These are phyloP conservation scores for Dryas octopetala DNA, from an alignment of 306 rosid species.

Conservation along the genomic window DNA sequence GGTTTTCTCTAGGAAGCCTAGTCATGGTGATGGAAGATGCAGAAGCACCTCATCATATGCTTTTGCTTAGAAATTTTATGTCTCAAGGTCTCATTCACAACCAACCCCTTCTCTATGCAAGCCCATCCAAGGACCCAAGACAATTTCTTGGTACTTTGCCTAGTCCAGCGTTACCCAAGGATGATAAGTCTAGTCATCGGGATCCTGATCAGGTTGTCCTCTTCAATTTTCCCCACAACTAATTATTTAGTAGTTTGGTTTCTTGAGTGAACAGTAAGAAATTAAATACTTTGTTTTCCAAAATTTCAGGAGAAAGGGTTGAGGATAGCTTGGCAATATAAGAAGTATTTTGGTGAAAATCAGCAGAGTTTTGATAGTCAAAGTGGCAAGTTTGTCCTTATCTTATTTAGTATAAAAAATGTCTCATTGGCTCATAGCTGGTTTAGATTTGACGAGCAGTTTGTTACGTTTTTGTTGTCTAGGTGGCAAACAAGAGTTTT, in stretches of 20 bases:
- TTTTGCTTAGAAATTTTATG: constrained; percentile 85
- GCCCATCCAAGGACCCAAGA: constrained; percentile 72
- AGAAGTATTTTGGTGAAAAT: constrained; percentile 78
- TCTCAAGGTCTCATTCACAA: constrained; percentile 80
- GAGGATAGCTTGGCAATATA: constrained; percentile 95
- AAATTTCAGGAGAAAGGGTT: constrained; percentile 67
- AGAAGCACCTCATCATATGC: constrained; percentile 98
- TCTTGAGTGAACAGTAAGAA: constrained; percentile 14
- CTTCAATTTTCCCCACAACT: constrained; percentile 5
- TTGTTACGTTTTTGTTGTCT: constrained; percentile 18
- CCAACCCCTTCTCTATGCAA: constrained; percentile 87
- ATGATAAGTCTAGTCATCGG: constrained; percentile 45
- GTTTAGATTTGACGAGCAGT: neutral
- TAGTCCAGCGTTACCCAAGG: constrained; percentile 54
- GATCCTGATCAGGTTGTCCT: constrained; percentile 50
- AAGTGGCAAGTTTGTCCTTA: constrained; percentile 40
- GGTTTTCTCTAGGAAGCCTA: constrained; percentile 79
- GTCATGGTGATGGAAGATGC: constrained; percentile 93
- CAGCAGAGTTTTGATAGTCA: constrained; percentile 43
- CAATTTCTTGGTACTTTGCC: constrained; percentile 93
- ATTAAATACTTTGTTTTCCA: constrained; percentile 17
- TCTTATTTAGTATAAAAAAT: neutral
- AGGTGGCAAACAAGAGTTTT: constrained; percentile 62
- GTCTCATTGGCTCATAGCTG: neutral
- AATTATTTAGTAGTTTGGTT: constrained; percentile 5